Evolutionary conservation across 371 early-diverging fungal genomes (phyloP), one percentile per base, ranked within the genome.

Genomic region (Mortierella sp.): DNA sequence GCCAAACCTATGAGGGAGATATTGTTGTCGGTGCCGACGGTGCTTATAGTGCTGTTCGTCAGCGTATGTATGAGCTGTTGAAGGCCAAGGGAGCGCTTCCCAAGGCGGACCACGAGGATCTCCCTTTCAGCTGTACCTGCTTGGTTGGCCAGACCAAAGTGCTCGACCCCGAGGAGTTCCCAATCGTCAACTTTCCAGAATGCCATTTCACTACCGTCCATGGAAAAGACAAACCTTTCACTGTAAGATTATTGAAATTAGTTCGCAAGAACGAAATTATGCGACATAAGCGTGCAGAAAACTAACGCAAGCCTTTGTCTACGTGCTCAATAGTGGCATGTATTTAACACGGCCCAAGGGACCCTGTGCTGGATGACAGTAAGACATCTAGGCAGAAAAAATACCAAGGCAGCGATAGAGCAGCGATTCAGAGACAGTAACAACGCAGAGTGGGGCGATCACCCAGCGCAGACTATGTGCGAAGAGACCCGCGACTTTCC

Each of bases 21-120:
- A 72, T 77, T 9, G 58, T 77, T 38, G 72, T 77, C 0, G 78
- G 78, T 0, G 78, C 78, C 7, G 78, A 77, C 28, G 78, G 78
- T 4, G 78, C 78, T 8, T 60, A 77, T 38, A 72, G 72, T 21
- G 72, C 38, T 16, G 78, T 77, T 10, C 78, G 78, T 16, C 78
- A 77, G 38, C 48, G 45, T 0, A 28, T 77, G 6, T 77, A 72
- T n/a, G 44, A 58, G 26, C 31, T 26, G 1, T 28, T 77, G 58
- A 45, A 57, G 28, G 34, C 55, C 7, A 45, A 60, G 26, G 72
- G 78, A 26, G n/a, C 14, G 3, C 60, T 77, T 0, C 78, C 78
- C 9, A 26, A 28, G 26, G 24, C 47, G 8, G 76, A 76, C 44
- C n/a, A 60, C 7, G 48, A 34, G 42, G 55, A 42, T 3, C 42